Evolutionary conservation across 73 alveolate species (phyloP).

Genomic region (Paramecium biaurelia): DNA sequence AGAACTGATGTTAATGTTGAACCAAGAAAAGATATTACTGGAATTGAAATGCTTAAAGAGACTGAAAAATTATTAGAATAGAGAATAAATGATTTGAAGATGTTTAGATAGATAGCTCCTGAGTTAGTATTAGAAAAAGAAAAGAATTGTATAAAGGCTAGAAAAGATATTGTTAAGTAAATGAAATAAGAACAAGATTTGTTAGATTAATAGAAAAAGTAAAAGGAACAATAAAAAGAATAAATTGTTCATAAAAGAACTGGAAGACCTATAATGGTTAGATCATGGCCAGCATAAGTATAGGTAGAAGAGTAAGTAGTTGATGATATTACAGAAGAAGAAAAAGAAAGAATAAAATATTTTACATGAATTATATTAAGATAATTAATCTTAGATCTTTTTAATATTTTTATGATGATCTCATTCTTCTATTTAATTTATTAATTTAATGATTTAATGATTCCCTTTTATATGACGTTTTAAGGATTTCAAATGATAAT

Average conservation of each 20-base stretch:
- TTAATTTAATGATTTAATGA: not conserved
- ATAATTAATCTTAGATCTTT: not conserved
- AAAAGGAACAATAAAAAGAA: conserved; percentile 32
- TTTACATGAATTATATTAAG: not conserved
- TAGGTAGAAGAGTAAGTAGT: conserved; percentile 9
- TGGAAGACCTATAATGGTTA: conserved; percentile 51
- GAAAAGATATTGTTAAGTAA: not conserved
- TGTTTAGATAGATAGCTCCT: not conserved
- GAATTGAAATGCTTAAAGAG: conserved; percentile 55
- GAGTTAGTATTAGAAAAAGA: conserved; percentile 32
- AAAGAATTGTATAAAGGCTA: not conserved
- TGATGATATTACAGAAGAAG: conserved; percentile 38
- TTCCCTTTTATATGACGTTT: not conserved
- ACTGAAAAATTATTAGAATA: not conserved
- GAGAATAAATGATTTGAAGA: not conserved
- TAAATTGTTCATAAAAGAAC: not conserved
- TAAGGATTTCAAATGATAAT: not conserved
- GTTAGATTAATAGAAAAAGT: not conserved
- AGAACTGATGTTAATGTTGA: conserved; percentile 43
- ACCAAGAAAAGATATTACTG: conserved; percentile 57
- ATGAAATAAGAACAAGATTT: not conserved
- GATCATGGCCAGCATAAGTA: conserved; percentile 53
- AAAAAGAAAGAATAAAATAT: conserved; percentile 24
- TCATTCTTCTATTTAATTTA: not conserved
- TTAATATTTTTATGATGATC: not conserved